Percentiles rank a stretch among this genome's conserved stretches.
Evolutionary conservation across 225 moss, liverwort and hornwort species (phyloP).

Genomic region (Climacium dendroides): DNA sequence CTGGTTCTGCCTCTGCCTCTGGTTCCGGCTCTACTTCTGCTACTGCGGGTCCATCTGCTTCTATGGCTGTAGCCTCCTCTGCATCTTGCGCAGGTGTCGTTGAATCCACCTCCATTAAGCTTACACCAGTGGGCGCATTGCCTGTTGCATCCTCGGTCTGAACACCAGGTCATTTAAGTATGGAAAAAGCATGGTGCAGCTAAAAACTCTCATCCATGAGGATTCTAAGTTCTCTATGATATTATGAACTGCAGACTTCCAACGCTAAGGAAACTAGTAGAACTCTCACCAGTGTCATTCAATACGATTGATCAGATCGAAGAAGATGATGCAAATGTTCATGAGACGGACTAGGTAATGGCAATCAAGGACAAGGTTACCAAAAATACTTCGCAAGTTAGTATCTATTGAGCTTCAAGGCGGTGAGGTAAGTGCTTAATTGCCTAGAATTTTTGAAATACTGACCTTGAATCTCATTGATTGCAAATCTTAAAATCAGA

Average conservation of each 20-base stretch:
- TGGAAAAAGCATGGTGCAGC: not conserved
- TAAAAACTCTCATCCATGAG: not conserved
- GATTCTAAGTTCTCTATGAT: not conserved
- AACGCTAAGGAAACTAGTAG: not conserved
- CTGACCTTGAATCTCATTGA: not conserved
- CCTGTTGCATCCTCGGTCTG: slow-evolving; percentile 48
- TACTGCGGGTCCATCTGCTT: slow-evolving; percentile 17
- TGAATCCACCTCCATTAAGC: slow-evolving; percentile 32
- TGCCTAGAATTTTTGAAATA: not conserved
- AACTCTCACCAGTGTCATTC: not conserved
- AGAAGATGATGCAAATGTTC: not conserved
- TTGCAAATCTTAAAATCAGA: not conserved
- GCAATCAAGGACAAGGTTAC: not conserved
- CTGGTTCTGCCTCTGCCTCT: not conserved
- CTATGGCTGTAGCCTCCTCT: slow-evolving; percentile 29
- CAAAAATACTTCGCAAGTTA: not conserved
- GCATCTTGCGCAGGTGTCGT: slow-evolving; percentile 23
- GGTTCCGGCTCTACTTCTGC: slow-evolving; percentile 16
- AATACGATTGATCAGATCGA: not conserved
- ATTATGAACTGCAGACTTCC: not conserved
- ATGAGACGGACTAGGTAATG: not conserved
- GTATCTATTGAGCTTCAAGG: not conserved
- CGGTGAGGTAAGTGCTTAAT: not conserved
- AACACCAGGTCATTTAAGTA: slow-evolving; percentile 24
- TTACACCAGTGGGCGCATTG: slow-evolving; percentile 12